Evolutionary conservation across 2,329 filamentous ascomycete genomes (phyloP), one percentile per base, ranked within the genome.

Genomic region (Bipolaris cookei): DNA sequence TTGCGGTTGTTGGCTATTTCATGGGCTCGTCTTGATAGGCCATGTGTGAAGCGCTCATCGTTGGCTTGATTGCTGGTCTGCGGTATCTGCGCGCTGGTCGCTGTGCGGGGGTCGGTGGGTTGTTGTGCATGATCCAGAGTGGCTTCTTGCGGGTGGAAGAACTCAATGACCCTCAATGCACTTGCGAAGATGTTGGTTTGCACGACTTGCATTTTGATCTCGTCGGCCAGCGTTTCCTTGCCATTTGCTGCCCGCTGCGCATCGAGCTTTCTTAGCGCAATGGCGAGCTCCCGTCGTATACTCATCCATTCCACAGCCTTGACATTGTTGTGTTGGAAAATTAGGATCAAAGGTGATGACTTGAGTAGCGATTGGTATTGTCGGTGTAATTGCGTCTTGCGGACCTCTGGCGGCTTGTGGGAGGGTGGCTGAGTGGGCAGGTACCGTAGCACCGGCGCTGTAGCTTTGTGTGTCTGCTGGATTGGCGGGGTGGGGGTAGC

Each of bases 161-260:
- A 96, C 73, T 98, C 94, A 59, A 93, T 88, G 49, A 98, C 86
- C 64, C 90, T 89, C 60, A 98, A 81, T 1, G 94, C 93, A 16
- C 91, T 87, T 64, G 89, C 88, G 74, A 99, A 91, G 72, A 99
- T 96, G 71, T 91, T 90, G 13, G 91, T 95, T 72, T 95, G 89
- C 54, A 99, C 81, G 23, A 96, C 90, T 75, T 96, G 89, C 23
- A 98, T 75, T 77, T 91, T 89, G 64, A 95, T 83, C 37, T 81
- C 79, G 1, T 84, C 78, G n/a, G 84, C 82, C 32, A 91, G 73
- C 18, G 76, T 70, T 16, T 78, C 69, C 32, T 74, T 67, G 18
- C 77, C 78, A 8, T 81, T 79, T 86, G 56, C 90, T 80, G 71
- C 88, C 87, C 79, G 86, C 86, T 79, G 88, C 81, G 69, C 89